Conservation (phyloP, 139 green algal species). For the Coelastrella sp. region DNA sequence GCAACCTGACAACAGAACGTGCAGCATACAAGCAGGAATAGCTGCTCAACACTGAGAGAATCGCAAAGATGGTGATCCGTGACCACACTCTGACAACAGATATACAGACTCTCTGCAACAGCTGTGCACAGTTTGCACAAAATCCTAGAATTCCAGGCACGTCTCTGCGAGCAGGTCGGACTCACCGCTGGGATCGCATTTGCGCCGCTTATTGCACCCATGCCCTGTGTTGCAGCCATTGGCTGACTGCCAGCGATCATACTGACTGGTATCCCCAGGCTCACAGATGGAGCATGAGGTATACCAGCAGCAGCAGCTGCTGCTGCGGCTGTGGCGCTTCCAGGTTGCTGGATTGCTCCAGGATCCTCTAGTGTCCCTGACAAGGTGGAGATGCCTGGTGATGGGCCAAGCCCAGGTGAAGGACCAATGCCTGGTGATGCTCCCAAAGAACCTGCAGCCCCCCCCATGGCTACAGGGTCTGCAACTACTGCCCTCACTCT, state of each 20-base stretch:
- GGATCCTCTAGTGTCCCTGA: constrained; percentile 6
- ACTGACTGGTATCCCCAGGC: constrained; percentile 6
- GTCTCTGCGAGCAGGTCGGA: too few species aligned
- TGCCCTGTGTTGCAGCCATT: neutral
- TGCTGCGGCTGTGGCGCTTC: constrained; percentile 8
- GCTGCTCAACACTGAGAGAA: too few species aligned
- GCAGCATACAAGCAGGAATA: neutral
- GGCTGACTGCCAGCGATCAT: constrained; percentile 7
- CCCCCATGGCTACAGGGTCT: neutral
- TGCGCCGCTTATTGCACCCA: neutral
- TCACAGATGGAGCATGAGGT: constrained; percentile 1
- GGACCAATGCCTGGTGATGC: constrained; percentile 11
- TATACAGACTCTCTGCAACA: too few species aligned
- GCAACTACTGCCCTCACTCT: neutral
- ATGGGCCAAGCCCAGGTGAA: neutral
- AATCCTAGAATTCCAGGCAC: too few species aligned
- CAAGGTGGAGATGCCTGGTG: neutral
- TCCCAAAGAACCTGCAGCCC: neutral
- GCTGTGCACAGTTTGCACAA: too few species aligned
- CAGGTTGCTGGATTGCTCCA: neutral
- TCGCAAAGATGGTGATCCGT: too few species aligned
- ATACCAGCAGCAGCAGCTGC: neutral
- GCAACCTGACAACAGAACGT: constrained; percentile 11
- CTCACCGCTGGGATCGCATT: neutral
- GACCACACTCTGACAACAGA: too few species aligned